Percentiles rank a stretch among this genome's conserved stretches.
Conservation (phyloP, 768 basidiomycete genomes). For the Podaxis sp. region DNA sequence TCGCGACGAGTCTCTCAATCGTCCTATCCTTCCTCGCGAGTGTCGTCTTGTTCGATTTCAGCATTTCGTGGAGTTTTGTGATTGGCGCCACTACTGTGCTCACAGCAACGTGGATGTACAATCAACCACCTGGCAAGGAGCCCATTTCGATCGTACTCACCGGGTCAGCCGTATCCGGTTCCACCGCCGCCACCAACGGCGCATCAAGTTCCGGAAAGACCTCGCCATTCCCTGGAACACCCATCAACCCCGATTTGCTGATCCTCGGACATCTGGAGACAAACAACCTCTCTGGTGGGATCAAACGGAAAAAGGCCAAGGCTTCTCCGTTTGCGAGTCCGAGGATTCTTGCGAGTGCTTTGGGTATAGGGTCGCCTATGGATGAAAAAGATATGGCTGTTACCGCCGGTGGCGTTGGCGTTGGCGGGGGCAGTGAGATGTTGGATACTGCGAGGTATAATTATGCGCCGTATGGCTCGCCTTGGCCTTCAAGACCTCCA, state of each 20-base stretch:
- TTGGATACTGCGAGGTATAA: slow-evolving; percentile 36
- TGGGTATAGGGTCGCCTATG: slow-evolving; percentile 30
- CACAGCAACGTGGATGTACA: slow-evolving; percentile 92
- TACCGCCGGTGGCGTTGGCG: background rate
- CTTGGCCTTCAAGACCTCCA: slow-evolving; percentile 34
- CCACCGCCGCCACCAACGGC: no score
- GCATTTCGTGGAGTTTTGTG: slow-evolving; percentile 83
- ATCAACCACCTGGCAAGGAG: slow-evolving; percentile 54
- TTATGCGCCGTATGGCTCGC: slow-evolving; percentile 40
- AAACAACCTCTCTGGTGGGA: slow-evolving; percentile 29
- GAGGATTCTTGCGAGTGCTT: slow-evolving; percentile 40
- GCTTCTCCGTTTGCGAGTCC: slow-evolving; percentile 19
- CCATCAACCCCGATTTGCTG: slow-evolving; percentile 49
- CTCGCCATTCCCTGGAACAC: slow-evolving; percentile 28
- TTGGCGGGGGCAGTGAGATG: slow-evolving; percentile 21
- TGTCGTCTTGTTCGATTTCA: slow-evolving; percentile 87
- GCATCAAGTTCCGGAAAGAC: slow-evolving; percentile 1
- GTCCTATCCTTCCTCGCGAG: slow-evolving; percentile 93
- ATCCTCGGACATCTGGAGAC: slow-evolving; percentile 60
- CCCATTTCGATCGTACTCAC: slow-evolving; percentile 26
- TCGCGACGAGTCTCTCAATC: slow-evolving; percentile 93
- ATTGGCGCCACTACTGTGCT: slow-evolving; percentile 86
- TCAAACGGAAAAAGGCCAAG: slow-evolving; percentile 23
- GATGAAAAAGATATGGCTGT: background rate
- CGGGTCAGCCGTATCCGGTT: slow-evolving; percentile 7